Evolutionary conservation across 2,329 filamentous ascomycete genomes (phyloP).

Genomic region (Neospermospora avenae): DNA sequence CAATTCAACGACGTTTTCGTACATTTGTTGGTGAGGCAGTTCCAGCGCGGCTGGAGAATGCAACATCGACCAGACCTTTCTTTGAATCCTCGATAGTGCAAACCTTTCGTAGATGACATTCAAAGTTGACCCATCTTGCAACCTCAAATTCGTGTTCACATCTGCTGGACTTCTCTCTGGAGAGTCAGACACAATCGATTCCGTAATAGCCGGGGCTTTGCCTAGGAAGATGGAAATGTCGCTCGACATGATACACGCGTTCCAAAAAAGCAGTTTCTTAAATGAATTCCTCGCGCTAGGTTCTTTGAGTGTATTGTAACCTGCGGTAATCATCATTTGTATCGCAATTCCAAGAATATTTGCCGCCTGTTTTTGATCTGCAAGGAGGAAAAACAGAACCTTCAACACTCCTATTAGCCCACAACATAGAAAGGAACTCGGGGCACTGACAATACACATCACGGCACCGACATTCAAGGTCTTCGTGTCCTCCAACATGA

Average conservation of each 20-base stretch:
- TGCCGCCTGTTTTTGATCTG: not conserved
- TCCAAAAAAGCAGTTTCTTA: not conserved
- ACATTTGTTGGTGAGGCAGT: not conserved
- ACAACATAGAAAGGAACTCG: not conserved
- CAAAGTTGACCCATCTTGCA: not conserved
- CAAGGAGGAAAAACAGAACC: not conserved
- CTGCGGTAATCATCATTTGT: constrained; percentile 3
- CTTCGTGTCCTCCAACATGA: not conserved
- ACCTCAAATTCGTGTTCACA: not conserved
- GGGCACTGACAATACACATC: not conserved
- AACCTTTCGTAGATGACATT: not conserved
- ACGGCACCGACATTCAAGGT: not conserved
- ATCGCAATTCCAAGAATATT: not conserved
- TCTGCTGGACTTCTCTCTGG: not conserved
- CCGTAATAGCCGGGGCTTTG: not conserved
- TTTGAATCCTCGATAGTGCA: not conserved
- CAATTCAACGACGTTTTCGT: not conserved
- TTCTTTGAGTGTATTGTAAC: not conserved
- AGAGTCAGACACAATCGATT: not conserved
- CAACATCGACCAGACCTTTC: not conserved
- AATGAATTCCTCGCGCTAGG: not conserved
- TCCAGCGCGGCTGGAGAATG: not conserved
- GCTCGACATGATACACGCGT: not conserved
- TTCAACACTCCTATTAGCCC: not conserved
- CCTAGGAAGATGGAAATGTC: not conserved